Evolutionary conservation across 2,329 filamentous ascomycete species (phyloP).

Genomic region (Exophiala viscosa): DNA sequence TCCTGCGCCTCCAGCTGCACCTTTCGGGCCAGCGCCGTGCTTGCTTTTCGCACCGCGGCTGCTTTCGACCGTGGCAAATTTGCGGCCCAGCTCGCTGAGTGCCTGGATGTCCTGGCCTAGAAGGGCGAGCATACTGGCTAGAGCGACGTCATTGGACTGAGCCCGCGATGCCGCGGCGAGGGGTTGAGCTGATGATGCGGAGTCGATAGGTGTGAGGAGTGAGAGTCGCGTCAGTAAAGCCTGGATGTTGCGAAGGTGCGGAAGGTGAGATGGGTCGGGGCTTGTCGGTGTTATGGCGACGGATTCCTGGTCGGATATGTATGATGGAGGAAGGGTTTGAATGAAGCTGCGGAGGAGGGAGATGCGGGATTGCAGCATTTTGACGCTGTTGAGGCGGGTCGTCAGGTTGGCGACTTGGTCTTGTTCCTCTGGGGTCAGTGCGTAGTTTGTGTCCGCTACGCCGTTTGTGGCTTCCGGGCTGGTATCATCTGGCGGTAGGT

Average conservation of each 20-base stretch:
- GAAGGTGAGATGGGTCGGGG: conserved; percentile 50
- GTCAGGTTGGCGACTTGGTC: conserved; percentile 67
- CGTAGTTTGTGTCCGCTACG: conserved; percentile 2
- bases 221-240: conserved; percentile 79
- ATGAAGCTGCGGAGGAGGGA: conserved; percentile 74
- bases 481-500: conserved; percentile 28
- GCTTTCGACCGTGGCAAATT: conserved; percentile 60
- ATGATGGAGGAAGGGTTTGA: conserved; percentile 64
- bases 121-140: conserved; percentile 71
- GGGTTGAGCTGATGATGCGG: conserved; percentile 39
- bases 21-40: conserved; percentile 1
- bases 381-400: conserved; percentile 86
- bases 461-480: conserved; percentile 30
- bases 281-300: conserved; percentile 32
- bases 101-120: conserved; percentile 70
- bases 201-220: conserved; percentile 70
- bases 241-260: conserved; percentile 81
- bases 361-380: conserved; percentile 80
- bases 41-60: conserved; percentile 10
- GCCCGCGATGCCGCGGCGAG: conserved; percentile 69
- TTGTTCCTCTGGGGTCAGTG: conserved; percentile 59
- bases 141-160: conserved; percentile 78
- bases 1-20: conserved; percentile 1
- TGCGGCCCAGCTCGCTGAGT: conserved; percentile 70
- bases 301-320: conserved; percentile 49